A percentile compares a stretch with the other conserved stretches of the same genome.
Evolutionary conservation across 345 rosid genomes (phyloP).

Genomic region (Pseudoturritis turrita): DNA sequence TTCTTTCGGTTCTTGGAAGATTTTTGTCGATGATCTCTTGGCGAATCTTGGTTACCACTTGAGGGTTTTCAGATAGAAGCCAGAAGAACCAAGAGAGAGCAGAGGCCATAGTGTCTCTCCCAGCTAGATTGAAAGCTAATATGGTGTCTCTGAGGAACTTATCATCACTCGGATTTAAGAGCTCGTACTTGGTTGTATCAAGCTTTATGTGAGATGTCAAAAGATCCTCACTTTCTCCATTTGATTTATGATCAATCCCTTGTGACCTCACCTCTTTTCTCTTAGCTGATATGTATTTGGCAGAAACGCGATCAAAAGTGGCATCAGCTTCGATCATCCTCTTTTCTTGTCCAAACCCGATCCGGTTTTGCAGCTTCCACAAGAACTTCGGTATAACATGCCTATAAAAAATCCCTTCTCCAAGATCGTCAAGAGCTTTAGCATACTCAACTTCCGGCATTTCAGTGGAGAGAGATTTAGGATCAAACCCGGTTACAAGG

Average conservation of each 20-base stretch:
- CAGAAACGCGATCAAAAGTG: conserved; percentile 7
- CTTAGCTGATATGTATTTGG: conserved; percentile 21
- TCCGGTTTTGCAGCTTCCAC: conserved; percentile 37
- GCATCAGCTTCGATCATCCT: conserved; percentile 24
- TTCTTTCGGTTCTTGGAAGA: neutral
- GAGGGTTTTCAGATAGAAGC: conserved; percentile 37
- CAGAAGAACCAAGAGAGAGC: conserved; percentile 50
- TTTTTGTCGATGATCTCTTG: conserved; percentile 33
- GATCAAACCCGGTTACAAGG: conserved; percentile 41
- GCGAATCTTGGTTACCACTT: conserved; percentile 33
- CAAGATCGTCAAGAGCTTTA: conserved; percentile 33
- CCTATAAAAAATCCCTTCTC: conserved; percentile 19
- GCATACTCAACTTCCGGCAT: conserved; percentile 23
- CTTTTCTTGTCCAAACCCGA: conserved; percentile 39
- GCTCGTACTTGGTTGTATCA: neutral
- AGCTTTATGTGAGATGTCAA: conserved; percentile 33
- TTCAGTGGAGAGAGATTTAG: conserved; percentile 31
- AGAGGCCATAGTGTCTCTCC: conserved; percentile 34
- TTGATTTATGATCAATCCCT: neutral
- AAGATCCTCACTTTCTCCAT: conserved; percentile 28
- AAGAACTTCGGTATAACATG: conserved; percentile 17
- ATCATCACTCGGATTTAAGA: conserved; percentile 20
- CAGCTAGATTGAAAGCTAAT: conserved; percentile 42
- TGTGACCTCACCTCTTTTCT: conserved; percentile 26
- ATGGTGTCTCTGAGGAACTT: conserved; percentile 47